Conservation (phyloP, 2,329 filamentous ascomycete species). For the Cadophora sp. region DNA sequence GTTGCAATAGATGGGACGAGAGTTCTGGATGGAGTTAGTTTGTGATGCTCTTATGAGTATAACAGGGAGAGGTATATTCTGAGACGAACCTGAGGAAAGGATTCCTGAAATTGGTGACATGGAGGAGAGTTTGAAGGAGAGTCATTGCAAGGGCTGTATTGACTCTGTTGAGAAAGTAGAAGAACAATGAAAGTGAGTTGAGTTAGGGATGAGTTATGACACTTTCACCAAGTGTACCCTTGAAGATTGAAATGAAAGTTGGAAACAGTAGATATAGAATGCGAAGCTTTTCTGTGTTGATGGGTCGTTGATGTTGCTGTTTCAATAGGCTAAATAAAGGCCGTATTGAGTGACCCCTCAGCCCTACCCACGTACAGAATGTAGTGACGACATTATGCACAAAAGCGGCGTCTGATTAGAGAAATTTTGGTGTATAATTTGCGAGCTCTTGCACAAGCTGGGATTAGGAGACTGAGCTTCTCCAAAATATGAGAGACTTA, state of each 20-base stretch:
- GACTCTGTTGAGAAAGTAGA: too few species aligned
- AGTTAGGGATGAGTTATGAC: neutral
- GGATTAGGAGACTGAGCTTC: too few species aligned
- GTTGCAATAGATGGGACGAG: constrained; percentile 66
- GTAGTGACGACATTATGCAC: constrained; percentile 22
- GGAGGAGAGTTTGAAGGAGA: constrained; percentile 57
- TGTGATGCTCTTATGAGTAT: too few species aligned
- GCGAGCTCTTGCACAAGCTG: too few species aligned
- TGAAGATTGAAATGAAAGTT: neutral
- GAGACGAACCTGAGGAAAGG: constrained; percentile 59
- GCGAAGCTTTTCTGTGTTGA: neutral
- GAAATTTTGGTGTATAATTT: too few species aligned
- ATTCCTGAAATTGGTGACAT: constrained; percentile 64
- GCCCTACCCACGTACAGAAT: neutral
- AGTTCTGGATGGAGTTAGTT: constrained; percentile 47
- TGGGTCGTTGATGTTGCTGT: neutral
- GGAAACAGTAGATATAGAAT: constrained; percentile 3
- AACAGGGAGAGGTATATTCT: neutral
- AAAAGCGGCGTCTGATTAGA: neutral
- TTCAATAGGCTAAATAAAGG: constrained; percentile 5
- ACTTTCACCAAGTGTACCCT: neutral
- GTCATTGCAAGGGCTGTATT: constrained; percentile 38
- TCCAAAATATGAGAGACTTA: too few species aligned
- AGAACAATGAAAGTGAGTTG: too few species aligned
- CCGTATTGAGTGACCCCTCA: neutral